A percentile compares a stretch with the other conserved stretches of the same genome.
These are phyloP conservation scores for Amanita rubescens DNA, from an alignment of 768 basidiomycete species.

Conservation along the genomic window DNA sequence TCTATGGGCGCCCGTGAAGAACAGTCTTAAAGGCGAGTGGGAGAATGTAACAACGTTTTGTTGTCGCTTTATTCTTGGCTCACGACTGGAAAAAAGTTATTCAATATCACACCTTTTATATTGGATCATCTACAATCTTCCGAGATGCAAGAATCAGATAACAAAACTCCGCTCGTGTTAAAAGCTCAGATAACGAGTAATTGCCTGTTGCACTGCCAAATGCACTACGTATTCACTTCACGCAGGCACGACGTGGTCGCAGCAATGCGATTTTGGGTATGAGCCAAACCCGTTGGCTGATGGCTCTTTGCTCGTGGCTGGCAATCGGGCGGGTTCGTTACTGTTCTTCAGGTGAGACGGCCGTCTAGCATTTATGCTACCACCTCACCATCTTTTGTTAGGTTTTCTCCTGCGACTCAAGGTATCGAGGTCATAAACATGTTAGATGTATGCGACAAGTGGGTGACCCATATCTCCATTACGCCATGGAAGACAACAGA, in stretches of 20 bases:
- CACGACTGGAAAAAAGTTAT: conserved; percentile 30
- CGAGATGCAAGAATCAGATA: conserved; percentile 13
- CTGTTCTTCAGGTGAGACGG: conserved; percentile 45
- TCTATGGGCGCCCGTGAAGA: conserved; percentile 60
- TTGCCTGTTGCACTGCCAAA: conserved; percentile 15
- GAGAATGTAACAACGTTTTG: conserved; percentile 32
- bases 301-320: conserved; percentile 61
- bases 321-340: conserved; percentile 59
- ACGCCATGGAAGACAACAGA: conserved; percentile 41
- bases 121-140: conserved; percentile 23
- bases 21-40: conserved; percentile 73
- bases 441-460: conserved; percentile 42
- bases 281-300: conserved; percentile 42
- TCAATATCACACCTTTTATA: conserved; percentile 48
- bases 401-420: not conserved
- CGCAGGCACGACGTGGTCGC: conserved; percentile 65
- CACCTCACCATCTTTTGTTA: not conserved
- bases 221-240: not conserved
- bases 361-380: not conserved
- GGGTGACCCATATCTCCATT: conserved; percentile 59
- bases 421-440: conserved; percentile 21
- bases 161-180: conserved; percentile 28
- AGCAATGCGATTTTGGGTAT: conserved; percentile 48
- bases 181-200: conserved; percentile 51
- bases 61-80: not conserved